phyloP scores from a whole-genome alignment of 78 protist species.

The Dictyostelium brefeldianum region DNA sequence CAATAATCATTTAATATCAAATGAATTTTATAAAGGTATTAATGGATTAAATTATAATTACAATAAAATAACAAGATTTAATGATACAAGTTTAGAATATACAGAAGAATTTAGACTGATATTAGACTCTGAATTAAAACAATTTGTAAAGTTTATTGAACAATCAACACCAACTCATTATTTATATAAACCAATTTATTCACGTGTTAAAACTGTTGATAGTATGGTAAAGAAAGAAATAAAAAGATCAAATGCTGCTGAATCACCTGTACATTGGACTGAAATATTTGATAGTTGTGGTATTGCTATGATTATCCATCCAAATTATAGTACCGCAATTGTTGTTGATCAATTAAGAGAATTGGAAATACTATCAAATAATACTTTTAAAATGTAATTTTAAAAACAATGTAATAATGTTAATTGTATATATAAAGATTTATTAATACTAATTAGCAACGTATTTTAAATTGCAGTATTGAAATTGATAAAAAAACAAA shows the following conservation, averaged over 20 bases:
- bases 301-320: not conserved
- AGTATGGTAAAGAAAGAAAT: not conserved
- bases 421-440: not conserved
- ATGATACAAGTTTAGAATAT: not conserved
- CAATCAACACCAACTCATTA: not conserved
- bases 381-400: not conserved
- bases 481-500: not conserved
- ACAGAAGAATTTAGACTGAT: not conserved
- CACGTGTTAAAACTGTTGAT: not conserved
- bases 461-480: not conserved
- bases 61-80: no score
- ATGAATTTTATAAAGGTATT: no score
- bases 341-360: not conserved
- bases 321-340: not conserved
- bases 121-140: not conserved
- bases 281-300: not conserved
- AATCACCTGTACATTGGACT: not conserved
- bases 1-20: no score
- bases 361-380: not conserved
- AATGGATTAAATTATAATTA: no score
- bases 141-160: not conserved
- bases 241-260: not conserved
- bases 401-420: not conserved
- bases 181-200: constrained; percentile 17
- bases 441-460: not conserved